Conservation (phyloP, 1,284 basidiomycete species). For the Puccinia hordei region DNA sequence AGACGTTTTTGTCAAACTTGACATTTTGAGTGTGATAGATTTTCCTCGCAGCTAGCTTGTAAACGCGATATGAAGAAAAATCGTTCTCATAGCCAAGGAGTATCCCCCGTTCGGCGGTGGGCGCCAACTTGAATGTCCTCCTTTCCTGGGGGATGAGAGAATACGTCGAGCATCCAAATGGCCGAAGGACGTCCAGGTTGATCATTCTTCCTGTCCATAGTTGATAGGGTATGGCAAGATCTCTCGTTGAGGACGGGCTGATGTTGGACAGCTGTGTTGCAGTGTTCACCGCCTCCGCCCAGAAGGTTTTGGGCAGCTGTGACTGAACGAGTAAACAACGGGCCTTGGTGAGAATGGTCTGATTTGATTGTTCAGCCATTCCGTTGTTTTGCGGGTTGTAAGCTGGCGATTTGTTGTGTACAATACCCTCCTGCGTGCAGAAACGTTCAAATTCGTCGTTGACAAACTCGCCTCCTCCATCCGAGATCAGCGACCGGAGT, state of each 20-base stretch:
- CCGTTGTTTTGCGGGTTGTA: slow-evolving; percentile 22
- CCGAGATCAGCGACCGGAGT: not conserved
- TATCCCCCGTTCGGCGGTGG: not conserved
- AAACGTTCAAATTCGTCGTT: not conserved
- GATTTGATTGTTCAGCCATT: not conserved
- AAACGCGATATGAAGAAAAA: not conserved
- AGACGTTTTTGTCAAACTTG: not conserved
- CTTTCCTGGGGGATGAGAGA: not conserved
- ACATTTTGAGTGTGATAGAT: not conserved
- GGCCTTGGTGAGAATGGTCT: not conserved
- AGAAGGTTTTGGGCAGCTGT: not conserved
- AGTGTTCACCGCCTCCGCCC: slow-evolving; percentile 27
- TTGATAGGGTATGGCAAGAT: not conserved
- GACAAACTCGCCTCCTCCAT: not conserved
- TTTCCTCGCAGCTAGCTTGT: not conserved
- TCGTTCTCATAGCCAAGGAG: not conserved
- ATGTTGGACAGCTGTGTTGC: not conserved
- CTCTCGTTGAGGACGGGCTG: not conserved
- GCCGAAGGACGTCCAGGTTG: not conserved
- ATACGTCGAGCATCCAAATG: not conserved
- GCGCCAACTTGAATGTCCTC: not conserved
- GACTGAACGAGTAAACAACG: not conserved
- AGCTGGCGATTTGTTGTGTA: not conserved
- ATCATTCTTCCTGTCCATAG: not conserved
- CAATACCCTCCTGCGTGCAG: not conserved